phyloP scores from a whole-genome alignment of 2,329 filamentous ascomycete species.

The Alternaria arborescens region DNA sequence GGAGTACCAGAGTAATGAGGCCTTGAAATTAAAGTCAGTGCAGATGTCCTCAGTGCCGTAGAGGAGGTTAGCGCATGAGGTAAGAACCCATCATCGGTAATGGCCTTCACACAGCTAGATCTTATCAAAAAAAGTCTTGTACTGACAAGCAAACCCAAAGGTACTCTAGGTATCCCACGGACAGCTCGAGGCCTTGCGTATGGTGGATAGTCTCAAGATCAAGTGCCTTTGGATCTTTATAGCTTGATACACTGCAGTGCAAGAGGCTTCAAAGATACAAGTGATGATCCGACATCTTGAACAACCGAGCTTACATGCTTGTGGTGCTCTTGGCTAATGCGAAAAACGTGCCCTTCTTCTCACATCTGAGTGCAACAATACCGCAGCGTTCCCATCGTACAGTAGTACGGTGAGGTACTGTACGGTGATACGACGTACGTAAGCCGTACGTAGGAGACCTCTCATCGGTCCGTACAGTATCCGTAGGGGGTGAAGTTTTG shows the following conservation, averaged over 20 bases:
- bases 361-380: background rate
- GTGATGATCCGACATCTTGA: background rate
- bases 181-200: background rate
- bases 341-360: background rate
- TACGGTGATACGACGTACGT: too few relatives aligned
- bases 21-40: background rate
- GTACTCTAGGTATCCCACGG: background rate
- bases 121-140: background rate
- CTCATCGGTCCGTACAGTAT: too few relatives aligned
- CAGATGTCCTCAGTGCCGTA: background rate
- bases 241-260: background rate
- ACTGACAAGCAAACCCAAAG: background rate
- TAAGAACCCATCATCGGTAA: background rate
- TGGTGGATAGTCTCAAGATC: background rate
- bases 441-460: too few relatives aligned
- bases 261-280: too few relatives aligned
- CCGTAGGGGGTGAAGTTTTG: too few relatives aligned
- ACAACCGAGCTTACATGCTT: background rate
- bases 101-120: background rate
- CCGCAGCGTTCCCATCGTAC: too few relatives aligned
- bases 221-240: background rate
- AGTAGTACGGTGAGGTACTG: too few relatives aligned
- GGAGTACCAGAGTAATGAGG: background rate
- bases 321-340: background rate
- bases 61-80: background rate